Evolutionary conservation across 2,329 filamentous ascomycete species (phyloP), one percentile per base, ranked within the genome.

Genomic region (Xylariaceae sp.): DNA sequence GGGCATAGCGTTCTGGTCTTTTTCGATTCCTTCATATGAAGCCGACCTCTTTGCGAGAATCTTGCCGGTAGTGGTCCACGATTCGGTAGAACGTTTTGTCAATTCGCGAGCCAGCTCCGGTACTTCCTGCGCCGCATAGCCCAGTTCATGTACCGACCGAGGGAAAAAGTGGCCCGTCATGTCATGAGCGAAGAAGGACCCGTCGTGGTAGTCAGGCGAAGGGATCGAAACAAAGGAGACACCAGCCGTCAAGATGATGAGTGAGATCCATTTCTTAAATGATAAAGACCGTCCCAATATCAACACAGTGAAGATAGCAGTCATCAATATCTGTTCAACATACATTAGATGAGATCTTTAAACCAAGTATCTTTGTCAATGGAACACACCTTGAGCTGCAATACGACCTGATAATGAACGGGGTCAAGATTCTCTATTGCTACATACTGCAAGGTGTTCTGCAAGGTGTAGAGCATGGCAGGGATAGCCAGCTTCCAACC

Each of bases 401-500:
- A 96, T 30, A 94, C 85, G 60, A 96, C 87, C 74, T 97, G 92
- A 71, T 97, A 97, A 56, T 93, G 92, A 3, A 94, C 91, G 0
- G 93, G 89, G 69, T 96, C 91, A 67, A 97, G 75, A 66, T 97
- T 97, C 62, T 90, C 91, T 9, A 97, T 85, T 1, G 91, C 93
- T 55, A 95, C 83, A 70, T 97, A 99, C 73, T 97, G 91, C 56
- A 97, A 77, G n/a, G 89, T 89, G 71, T 97, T 97, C 69, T 97
- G 91, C 34, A 97, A 73, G 0, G 93, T 96, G 72, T 96, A 97
- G 1, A 97, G 80, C 3, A 86, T 82, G 3, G 93, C 94, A 0
- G 93, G 94, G 48, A 97, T 86, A 7, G 90, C 91, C 64, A 99
- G 77, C 74, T 96, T 96, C 93, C 93, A 97, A 66, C 92, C 92